A percentile compares a stretch with the other conserved stretches of the same genome.
Conservation (phyloP, 441 rosid genomes). For the Adansonia grandidieri region DNA sequence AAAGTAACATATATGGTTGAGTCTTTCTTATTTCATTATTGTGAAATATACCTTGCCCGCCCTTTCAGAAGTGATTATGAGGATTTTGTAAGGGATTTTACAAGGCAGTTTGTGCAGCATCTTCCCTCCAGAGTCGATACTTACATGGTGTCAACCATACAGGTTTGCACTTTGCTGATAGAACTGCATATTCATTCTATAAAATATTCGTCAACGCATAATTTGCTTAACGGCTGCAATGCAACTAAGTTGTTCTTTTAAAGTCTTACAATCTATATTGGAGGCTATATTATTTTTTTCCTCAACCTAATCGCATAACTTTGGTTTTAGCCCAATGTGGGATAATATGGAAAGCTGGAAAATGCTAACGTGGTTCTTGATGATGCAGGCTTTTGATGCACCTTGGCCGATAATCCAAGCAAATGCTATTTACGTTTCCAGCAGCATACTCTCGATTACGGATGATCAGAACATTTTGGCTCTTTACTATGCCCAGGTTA, state of each 20-base stretch:
- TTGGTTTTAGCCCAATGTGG: constrained; percentile 1
- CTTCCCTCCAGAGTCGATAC: constrained; percentile 72
- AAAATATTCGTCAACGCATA: not conserved
- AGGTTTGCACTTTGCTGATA: constrained; percentile 54
- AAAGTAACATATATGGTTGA: not conserved
- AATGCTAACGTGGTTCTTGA: constrained; percentile 13
- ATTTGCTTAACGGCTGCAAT: not conserved
- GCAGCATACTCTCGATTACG: constrained; percentile 80
- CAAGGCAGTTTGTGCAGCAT: constrained; percentile 64
- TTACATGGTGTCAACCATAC: constrained; percentile 82
- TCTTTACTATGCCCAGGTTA: constrained; percentile 76
- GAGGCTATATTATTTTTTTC: not conserved
- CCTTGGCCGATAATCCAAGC: constrained; percentile 96
- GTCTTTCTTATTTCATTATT: constrained; percentile 28
- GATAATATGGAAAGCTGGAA: constrained; percentile 8
- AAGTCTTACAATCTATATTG: not conserved
- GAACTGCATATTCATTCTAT: not conserved
- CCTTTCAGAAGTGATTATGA: constrained; percentile 74
- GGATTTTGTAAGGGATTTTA: constrained; percentile 79
- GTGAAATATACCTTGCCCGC: constrained; percentile 3
- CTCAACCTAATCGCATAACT: not conserved
- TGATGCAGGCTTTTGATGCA: constrained; percentile 90
- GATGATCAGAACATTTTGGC: constrained; percentile 80
- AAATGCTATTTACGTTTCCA: constrained; percentile 84
- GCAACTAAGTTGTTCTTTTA: not conserved